Evolutionary conservation across 768 basidiomycete species (phyloP).

Genomic region (Podaxis pistillaris): DNA sequence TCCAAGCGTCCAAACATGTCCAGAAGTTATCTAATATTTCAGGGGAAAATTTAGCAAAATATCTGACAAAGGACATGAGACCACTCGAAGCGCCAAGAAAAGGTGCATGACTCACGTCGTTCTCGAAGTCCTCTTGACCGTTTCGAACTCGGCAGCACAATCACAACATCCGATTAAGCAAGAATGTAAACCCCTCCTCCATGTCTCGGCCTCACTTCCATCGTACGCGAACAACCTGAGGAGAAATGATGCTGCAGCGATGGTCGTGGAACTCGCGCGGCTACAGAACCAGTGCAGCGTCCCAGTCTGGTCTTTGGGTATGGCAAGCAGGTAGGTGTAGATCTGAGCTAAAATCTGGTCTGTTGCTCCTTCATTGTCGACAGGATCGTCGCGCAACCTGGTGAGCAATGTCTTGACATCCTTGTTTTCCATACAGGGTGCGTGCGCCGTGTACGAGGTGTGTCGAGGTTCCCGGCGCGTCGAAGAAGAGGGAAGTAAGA

Average conservation of each 20-base stretch:
- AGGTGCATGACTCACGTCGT: slow-evolving; percentile 59
- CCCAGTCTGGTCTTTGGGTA: slow-evolving; percentile 35
- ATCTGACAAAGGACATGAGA: slow-evolving; percentile 42
- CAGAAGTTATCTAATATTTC: slow-evolving; percentile 58
- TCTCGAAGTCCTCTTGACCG: slow-evolving; percentile 61
- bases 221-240: slow-evolving; percentile 81
- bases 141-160: slow-evolving; percentile 69
- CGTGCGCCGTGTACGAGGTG: no score
- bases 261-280: slow-evolving; percentile 50
- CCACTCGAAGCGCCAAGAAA: background rate
- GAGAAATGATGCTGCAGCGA: slow-evolving; percentile 76
- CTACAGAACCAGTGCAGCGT: slow-evolving; percentile 82
- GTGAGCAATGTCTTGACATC: slow-evolving; percentile 51
- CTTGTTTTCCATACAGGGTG: slow-evolving; percentile 12
- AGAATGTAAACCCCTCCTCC: slow-evolving; percentile 55
- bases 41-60: slow-evolving; percentile 65
- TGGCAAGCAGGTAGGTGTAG: slow-evolving; percentile 53
- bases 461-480: background rate
- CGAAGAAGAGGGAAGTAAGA: background rate
- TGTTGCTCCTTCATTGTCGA: slow-evolving; percentile 45
- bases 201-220: slow-evolving; percentile 53
- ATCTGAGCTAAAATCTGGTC: slow-evolving; percentile 49
- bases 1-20: slow-evolving; percentile 63
- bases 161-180: slow-evolving; percentile 64
- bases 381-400: slow-evolving; percentile 57